Conservation (phyloP, 768 basidiomycete species). For the Tylopilus rubrobrunneus region DNA sequence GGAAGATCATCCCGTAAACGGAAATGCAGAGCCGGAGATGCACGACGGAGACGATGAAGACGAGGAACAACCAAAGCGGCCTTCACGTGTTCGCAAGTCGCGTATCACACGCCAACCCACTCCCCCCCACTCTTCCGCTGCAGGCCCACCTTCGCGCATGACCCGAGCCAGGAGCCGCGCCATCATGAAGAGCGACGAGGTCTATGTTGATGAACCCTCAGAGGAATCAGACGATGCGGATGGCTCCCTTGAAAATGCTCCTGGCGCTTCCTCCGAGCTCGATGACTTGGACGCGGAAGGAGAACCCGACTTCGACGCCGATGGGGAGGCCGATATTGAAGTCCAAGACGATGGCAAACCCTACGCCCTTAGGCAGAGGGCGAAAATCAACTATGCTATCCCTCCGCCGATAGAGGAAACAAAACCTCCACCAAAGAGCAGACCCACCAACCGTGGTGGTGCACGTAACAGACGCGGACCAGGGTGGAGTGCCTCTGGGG, state of each 20-base stretch:
- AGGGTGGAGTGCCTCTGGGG: slow-evolving; percentile 78
- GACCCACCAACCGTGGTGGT: slow-evolving; percentile 38
- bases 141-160: slow-evolving; percentile 7
- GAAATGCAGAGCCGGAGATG: slow-evolving; percentile 16
- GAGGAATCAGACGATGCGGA: slow-evolving; percentile 52
- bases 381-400: slow-evolving; percentile 72
- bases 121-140: background rate
- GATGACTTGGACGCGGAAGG: slow-evolving; percentile 36
- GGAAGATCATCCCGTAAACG: slow-evolving; percentile 16
- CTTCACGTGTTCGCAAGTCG: slow-evolving; percentile 12
- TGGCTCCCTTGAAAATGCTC: slow-evolving; percentile 55
- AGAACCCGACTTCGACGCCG: slow-evolving; percentile 38
- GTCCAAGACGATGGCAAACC: slow-evolving; percentile 35
- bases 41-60: slow-evolving; percentile 34
- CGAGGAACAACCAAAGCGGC: slow-evolving; percentile 19
- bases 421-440: slow-evolving; percentile 33
- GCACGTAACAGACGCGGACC: slow-evolving; percentile 44
- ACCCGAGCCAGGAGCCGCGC: slow-evolving; percentile 26
- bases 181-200: slow-evolving; percentile 45
- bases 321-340: slow-evolving; percentile 38
- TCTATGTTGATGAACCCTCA: slow-evolving; percentile 48
- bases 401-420: slow-evolving; percentile 79
- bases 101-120: slow-evolving; percentile 26
- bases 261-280: slow-evolving; percentile 37
- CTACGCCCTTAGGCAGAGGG: slow-evolving; percentile 63